Evolutionary conservation across 345 rosid genomes (phyloP).

Genomic region (Eucalyptus marginata): DNA sequence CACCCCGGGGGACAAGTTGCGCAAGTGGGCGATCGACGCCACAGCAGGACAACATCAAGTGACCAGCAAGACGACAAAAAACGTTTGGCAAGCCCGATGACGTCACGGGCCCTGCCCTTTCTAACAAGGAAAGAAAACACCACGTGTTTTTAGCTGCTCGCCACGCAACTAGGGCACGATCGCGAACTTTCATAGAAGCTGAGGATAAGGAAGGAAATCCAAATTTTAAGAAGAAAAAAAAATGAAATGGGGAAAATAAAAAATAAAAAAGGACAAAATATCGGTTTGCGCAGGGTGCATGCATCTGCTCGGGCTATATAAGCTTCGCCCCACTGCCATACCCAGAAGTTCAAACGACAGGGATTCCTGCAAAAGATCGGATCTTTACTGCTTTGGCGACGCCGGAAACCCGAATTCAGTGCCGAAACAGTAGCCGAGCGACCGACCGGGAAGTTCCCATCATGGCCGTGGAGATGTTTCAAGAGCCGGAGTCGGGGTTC

Average conservation of each 20-base stretch:
- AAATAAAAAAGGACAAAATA: not conserved
- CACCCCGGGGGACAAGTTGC: not conserved
- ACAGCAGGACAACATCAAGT: not conserved
- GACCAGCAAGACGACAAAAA: not conserved
- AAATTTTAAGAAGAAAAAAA: not conserved
- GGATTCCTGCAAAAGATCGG: not conserved
- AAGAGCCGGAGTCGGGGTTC: conserved; percentile 32
- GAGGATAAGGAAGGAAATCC: not conserved
- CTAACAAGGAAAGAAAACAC: not conserved
- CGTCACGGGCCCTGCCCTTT: not conserved
- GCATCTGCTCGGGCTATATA: not conserved
- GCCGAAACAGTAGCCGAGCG: not conserved
- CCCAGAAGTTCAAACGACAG: not conserved
- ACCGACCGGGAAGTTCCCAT: not conserved
- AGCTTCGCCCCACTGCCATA: not conserved
- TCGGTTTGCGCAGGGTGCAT: not conserved
- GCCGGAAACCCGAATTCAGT: not conserved
- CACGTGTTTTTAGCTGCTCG: not conserved
- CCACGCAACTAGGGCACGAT: not conserved
- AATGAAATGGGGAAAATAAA: not conserved
- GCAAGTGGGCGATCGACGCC: not conserved
- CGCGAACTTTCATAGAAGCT: not conserved
- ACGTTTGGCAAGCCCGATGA: not conserved
- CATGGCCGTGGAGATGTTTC: conserved; percentile 26
- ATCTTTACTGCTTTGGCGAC: not conserved